Conservation (phyloP, 371 early-diverging fungal genomes). For the Mucor piriformis region DNA sequence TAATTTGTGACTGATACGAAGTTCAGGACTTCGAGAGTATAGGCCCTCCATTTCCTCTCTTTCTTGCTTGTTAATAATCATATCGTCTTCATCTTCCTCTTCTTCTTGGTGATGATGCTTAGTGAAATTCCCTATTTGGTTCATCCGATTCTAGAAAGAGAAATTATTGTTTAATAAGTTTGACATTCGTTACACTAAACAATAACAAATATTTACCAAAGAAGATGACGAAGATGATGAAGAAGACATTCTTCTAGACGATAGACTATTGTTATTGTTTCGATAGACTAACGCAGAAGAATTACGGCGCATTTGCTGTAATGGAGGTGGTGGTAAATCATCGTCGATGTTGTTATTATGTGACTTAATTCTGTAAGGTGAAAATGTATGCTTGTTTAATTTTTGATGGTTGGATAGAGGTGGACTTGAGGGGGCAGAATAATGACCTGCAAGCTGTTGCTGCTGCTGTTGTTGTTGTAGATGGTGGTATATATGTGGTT, state of each 20-base stretch:
- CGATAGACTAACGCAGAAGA: constrained; percentile 1
- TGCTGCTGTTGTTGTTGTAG: background rate
- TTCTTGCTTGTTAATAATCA: background rate
- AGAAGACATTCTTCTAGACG: constrained; percentile 8
- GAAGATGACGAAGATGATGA: background rate
- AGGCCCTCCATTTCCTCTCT: constrained; percentile 27
- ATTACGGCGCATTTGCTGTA: constrained; percentile 3
- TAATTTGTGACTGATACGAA: constrained; percentile 71
- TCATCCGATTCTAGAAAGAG: background rate
- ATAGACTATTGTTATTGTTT: background rate
- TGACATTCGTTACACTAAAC: constrained; percentile 4
- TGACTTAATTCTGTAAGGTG: background rate
- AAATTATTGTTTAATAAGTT: background rate
- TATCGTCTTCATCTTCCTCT: background rate
- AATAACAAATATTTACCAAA: background rate
- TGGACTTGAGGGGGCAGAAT: constrained; percentile 19
- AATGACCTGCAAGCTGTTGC: constrained; percentile 6
- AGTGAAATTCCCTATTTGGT: constrained; percentile 1
- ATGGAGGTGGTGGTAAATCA: background rate
- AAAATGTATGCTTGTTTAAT: constrained; percentile 1
- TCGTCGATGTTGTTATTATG: background rate
- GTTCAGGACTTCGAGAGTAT: constrained; percentile 62
- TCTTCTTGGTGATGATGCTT: background rate
- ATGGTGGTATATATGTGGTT: background rate
- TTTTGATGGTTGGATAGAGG: constrained; percentile 6